Conservation (phyloP, 2,329 filamentous ascomycete species). For the Tolypocladium tundrense region DNA sequence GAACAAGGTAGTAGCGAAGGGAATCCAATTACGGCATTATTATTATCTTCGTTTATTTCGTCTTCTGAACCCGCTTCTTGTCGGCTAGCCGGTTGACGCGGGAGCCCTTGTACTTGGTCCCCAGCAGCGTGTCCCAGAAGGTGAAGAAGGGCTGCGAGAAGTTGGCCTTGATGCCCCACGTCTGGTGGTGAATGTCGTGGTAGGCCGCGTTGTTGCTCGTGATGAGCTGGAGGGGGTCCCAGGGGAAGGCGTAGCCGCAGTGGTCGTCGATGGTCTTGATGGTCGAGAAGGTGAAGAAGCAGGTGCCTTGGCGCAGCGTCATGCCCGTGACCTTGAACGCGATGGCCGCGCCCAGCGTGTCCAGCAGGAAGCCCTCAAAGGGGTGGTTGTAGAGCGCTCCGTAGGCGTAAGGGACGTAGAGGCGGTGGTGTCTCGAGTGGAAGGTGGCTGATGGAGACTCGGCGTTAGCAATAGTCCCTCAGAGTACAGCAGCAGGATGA, state of each 20-base stretch:
- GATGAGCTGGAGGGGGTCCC: slow-evolving; percentile 84
- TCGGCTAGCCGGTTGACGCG: slow-evolving; percentile 29
- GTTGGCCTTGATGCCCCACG: slow-evolving; percentile 97
- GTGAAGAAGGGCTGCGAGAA: slow-evolving; percentile 90
- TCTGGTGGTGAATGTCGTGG: slow-evolving; percentile 97
- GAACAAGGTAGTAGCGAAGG: not conserved
- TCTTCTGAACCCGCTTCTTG: slow-evolving; percentile 20
- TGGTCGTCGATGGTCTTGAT: slow-evolving; percentile 98
- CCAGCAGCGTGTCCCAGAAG: slow-evolving; percentile 79
- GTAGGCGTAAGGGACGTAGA: slow-evolving; percentile 96
- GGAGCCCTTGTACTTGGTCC: slow-evolving; percentile 72
- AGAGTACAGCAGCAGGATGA: not conserved
- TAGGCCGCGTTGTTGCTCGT: slow-evolving; percentile 94
- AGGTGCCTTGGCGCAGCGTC: slow-evolving; percentile 77
- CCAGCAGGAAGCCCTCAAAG: slow-evolving; percentile 84
- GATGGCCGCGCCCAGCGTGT: slow-evolving; percentile 78
- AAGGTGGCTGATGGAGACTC: slow-evolving; percentile 55
- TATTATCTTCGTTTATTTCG: slow-evolving; percentile 9
- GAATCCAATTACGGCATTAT: not conserved
- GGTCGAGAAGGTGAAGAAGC: slow-evolving; percentile 80
- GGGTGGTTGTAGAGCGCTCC: slow-evolving; percentile 96
- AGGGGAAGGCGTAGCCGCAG: slow-evolving; percentile 91
- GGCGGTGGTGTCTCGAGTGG: slow-evolving; percentile 89
- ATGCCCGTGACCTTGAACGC: slow-evolving; percentile 74
- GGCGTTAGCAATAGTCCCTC: slow-evolving; percentile 34